Conservation (phyloP, 1,284 basidiomycete genomes). For the Pisolithus thermaeus region DNA sequence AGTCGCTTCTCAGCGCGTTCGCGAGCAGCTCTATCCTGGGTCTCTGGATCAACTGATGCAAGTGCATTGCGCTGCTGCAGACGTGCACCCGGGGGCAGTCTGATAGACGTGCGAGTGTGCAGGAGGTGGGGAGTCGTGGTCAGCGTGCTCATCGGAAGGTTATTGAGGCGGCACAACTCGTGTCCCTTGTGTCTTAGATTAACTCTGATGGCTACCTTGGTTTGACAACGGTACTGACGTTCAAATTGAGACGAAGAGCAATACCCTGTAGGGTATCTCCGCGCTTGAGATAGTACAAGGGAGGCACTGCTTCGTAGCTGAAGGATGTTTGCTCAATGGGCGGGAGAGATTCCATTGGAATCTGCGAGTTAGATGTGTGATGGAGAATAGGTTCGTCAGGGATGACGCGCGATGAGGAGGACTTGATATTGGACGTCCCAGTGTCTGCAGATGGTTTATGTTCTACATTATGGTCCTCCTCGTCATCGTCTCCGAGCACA, state of each 20-base stretch:
- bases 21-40: constrained; percentile 38
- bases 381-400: neutral
- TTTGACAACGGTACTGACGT: constrained; percentile 41
- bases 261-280: constrained; percentile 65
- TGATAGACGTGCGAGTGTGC: constrained; percentile 58
- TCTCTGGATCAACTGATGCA: constrained; percentile 25
- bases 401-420: neutral
- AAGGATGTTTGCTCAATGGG: neutral
- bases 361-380: neutral
- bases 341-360: neutral
- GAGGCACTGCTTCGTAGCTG: neutral
- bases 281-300: constrained; percentile 51
- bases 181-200: constrained; percentile 36
- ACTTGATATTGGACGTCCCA: no score
- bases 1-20: constrained; percentile 56
- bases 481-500: constrained; percentile 56
- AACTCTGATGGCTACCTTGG: neutral
- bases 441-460: neutral
- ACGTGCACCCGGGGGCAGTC: constrained; percentile 42
- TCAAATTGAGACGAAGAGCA: constrained; percentile 51
- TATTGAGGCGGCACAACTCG: constrained; percentile 58
- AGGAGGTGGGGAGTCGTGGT: constrained; percentile 67
- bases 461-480: constrained; percentile 37
- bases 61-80: constrained; percentile 43
- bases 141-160: constrained; percentile 58